Percentiles rank a stretch among this genome's conserved stretches.
phyloP scores from a whole-genome alignment of 345 rosid genomes.

The Aquilaria malaccensis region DNA sequence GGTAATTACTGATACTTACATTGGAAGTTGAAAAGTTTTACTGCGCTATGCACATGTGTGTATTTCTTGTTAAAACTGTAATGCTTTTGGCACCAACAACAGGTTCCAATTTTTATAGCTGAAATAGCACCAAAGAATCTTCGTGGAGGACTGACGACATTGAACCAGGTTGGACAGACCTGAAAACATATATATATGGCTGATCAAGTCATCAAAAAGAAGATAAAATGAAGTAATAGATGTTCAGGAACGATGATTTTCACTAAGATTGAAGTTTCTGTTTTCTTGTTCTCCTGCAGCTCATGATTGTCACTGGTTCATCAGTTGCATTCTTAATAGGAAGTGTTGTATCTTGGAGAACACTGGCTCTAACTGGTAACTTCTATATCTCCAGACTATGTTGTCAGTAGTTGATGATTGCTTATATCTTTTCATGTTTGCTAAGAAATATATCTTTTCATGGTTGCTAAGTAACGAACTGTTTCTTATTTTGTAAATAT shows the following conservation, averaged over 20 bases:
- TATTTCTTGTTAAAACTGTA: background rate
- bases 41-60: no score
- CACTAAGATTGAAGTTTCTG: background rate
- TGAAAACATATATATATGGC: background rate
- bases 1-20: constrained; percentile 30
- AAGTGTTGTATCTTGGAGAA: constrained; percentile 65
- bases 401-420: no score
- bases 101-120: constrained; percentile 86
- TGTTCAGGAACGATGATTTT: background rate
- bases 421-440: no score
- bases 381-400: background rate
- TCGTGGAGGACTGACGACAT: constrained; percentile 80
- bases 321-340: constrained; percentile 64
- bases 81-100: constrained; percentile 9
- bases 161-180: constrained; percentile 45
- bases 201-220: no score
- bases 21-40: no score
- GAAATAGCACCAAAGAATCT: constrained; percentile 93
- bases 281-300: constrained; percentile 31
- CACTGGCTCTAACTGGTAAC: constrained; percentile 72
- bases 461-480: background rate
- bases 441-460: background rate
- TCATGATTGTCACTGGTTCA: constrained; percentile 69
- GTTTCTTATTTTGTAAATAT: constrained; percentile 12
- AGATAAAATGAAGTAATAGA: no score